Percentiles rank a stretch among this genome's conserved stretches.
Conservation (phyloP, 2,329 filamentous ascomycete species). For the Nigrospora oryzae region DNA sequence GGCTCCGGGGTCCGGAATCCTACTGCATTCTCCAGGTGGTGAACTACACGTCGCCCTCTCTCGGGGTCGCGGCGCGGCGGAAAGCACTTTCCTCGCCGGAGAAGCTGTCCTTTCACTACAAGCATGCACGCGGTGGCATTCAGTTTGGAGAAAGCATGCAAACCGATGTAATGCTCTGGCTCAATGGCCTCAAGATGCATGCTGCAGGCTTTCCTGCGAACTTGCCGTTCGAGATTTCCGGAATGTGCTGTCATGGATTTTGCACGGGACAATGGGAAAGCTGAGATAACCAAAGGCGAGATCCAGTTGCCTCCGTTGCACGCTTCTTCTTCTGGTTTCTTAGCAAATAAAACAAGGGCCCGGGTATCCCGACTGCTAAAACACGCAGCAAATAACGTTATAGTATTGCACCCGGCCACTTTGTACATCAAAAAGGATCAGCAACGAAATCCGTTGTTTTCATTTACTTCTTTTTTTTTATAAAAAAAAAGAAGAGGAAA, state of each 20-base stretch:
- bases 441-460: no score
- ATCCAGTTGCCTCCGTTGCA: no score
- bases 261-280: background rate
- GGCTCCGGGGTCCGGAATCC: background rate
- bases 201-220: conserved; percentile 4
- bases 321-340: no score
- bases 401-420: no score
- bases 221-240: conserved; percentile 5
- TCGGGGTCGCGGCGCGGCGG: background rate
- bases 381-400: no score
- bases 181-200: conserved; percentile 3
- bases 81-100: conserved; percentile 1
- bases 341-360: no score
- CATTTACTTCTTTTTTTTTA: no score
- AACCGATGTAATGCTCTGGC: conserved; percentile 5
- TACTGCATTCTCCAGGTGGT: conserved; percentile 1
- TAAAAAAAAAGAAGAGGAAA: no score
- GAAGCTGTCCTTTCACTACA: background rate
- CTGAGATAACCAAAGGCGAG: no score
- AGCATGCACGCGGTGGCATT: background rate
- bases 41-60: background rate
- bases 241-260: conserved; percentile 5
- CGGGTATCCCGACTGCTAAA: no score
- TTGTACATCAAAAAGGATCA: no score
- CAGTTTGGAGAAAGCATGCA: conserved; percentile 3